Conservation (phyloP, 371 early-diverging fungal species). For the Rhizopus arrhizus region DNA sequence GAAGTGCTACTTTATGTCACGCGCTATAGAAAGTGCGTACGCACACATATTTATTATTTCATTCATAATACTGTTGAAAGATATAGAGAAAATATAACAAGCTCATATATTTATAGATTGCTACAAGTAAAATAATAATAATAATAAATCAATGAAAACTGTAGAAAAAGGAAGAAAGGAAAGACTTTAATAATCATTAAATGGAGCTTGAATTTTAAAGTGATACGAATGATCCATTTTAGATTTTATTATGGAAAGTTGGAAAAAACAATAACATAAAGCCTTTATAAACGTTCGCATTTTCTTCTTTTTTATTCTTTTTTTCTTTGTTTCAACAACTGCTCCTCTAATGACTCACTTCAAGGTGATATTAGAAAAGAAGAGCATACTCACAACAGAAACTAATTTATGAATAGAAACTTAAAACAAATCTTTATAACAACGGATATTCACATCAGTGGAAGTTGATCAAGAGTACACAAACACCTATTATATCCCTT, state of each 20-base stretch:
- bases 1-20: background rate
- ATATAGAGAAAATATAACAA: no score
- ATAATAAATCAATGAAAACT: no score
- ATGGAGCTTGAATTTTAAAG: background rate
- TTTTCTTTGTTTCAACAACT: slow-evolving; percentile 2
- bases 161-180: no score
- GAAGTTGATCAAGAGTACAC: slow-evolving; percentile 26
- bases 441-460: slow-evolving; percentile 31
- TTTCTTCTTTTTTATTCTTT: slow-evolving; percentile 5
- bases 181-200: no score
- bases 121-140: no score
- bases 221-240: background rate
- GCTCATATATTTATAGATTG: no score
- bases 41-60: no score
- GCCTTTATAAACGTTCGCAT: background rate
- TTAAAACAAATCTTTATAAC: slow-evolving; percentile 20
- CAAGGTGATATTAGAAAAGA: slow-evolving; percentile 10
- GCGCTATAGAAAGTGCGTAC: background rate
- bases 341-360: slow-evolving; percentile 8
- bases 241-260: background rate
- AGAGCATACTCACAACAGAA: background rate
- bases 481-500: background rate
- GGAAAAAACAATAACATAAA: background rate
- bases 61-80: no score
- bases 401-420: slow-evolving; percentile 9